These are phyloP conservation scores for Breynia disticha DNA, from an alignment of 441 rosid species.

Conservation along the genomic window DNA sequence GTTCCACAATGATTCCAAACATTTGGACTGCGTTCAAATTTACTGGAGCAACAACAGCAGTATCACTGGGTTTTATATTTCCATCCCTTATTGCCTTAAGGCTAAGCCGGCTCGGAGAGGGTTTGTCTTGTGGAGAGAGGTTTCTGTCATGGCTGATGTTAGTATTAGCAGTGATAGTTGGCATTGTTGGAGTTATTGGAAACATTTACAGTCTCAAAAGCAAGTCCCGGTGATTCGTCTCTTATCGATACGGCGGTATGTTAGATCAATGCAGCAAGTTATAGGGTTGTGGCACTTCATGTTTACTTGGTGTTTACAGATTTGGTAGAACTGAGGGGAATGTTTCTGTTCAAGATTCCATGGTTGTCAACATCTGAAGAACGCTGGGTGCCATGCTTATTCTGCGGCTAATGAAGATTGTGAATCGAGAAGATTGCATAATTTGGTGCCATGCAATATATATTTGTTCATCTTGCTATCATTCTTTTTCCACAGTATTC, in stretches of 20 bases:
- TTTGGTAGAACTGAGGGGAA: too few relatives aligned
- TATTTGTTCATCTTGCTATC: too few relatives aligned
- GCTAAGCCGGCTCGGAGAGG: slow-evolving; percentile 34
- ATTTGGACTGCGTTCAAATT: slow-evolving; percentile 97
- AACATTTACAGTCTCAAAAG: slow-evolving; percentile 56
- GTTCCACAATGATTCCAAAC: slow-evolving; percentile 86
- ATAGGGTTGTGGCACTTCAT: too few relatives aligned
- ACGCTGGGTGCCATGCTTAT: too few relatives aligned
- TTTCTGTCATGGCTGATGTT: slow-evolving; percentile 62
- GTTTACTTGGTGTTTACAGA: too few relatives aligned
- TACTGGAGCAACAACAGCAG: slow-evolving; percentile 93
- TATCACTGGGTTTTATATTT: slow-evolving; percentile 84
- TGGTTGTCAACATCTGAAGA: too few relatives aligned
- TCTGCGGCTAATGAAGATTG: too few relatives aligned
- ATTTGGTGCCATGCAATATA: too few relatives aligned
- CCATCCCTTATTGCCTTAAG: slow-evolving; percentile 71
- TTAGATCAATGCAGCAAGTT: too few relatives aligned
- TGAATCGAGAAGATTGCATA: too few relatives aligned
- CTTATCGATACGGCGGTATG: not conserved
- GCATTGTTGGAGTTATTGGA: slow-evolving; percentile 64
- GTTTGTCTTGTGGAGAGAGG: slow-evolving; percentile 42
- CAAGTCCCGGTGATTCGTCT: slow-evolving; percentile 31
- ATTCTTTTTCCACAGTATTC: too few relatives aligned
- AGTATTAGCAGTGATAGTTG: slow-evolving; percentile 53
- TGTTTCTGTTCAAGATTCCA: too few relatives aligned